A percentile compares a stretch with the other conserved stretches of the same genome.
These are phyloP conservation scores for Coniferiporia sulphurascens DNA, from an alignment of 1,284 basidiomycete species.

Conservation along the genomic window DNA sequence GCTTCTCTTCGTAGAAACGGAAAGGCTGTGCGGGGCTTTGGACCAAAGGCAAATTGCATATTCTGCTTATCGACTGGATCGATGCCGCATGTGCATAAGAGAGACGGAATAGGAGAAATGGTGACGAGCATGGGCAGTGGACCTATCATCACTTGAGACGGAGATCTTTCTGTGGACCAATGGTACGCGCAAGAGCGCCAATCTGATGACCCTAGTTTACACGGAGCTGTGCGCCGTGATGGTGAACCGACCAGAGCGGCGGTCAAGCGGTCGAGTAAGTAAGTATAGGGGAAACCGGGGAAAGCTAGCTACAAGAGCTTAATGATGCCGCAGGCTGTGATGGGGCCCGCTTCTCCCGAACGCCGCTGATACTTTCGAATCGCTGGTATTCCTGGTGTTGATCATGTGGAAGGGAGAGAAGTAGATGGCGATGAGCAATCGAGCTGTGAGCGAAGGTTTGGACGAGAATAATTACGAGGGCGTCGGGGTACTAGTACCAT, in stretches of 20 bases:
- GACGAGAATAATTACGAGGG: neutral
- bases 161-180: neutral
- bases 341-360: neutral
- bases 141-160: neutral
- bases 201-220: constrained; percentile 12
- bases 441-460: neutral
- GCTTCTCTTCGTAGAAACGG: neutral
- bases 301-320: neutral
- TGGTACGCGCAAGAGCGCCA: constrained; percentile 1
- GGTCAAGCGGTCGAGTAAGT: neutral
- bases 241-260: neutral
- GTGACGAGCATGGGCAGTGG: neutral
- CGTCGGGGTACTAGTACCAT: neutral
- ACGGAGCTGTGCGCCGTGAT: constrained; percentile 7
- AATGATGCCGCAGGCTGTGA: neutral
- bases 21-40: neutral
- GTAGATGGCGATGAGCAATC: neutral
- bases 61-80: neutral
- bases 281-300: neutral
- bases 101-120: neutral
- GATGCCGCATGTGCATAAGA: neutral
- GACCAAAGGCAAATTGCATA: neutral
- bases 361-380: neutral
- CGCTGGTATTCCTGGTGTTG: neutral
- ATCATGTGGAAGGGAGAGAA: neutral